Conservation (phyloP, 2,329 filamentous ascomycete species). For the Phoma sp. region DNA sequence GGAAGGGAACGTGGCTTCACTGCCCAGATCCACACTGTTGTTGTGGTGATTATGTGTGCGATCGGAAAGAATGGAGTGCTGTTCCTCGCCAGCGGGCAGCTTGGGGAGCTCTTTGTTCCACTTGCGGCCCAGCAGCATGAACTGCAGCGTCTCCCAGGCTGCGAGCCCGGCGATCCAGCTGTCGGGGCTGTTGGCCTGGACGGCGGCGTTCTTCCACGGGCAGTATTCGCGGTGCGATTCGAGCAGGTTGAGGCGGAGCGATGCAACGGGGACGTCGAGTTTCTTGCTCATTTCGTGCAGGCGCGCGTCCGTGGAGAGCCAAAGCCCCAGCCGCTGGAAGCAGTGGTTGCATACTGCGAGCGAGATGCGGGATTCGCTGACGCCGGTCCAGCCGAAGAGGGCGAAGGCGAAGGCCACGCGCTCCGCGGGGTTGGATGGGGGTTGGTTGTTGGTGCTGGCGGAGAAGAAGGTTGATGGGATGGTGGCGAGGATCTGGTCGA, state of each 20-base stretch:
- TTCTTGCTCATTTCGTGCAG: slow-evolving; percentile 44
- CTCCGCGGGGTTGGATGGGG: slow-evolving; percentile 26
- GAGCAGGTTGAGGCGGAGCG: slow-evolving; percentile 44
- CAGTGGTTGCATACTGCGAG: slow-evolving; percentile 84
- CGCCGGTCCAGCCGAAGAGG: slow-evolving; percentile 58
- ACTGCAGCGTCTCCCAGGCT: slow-evolving; percentile 45
- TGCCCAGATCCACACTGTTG: slow-evolving; percentile 31
- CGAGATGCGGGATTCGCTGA: slow-evolving; percentile 67
- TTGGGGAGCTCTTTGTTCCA: slow-evolving; percentile 5
- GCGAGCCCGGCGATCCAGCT: slow-evolving; percentile 41
- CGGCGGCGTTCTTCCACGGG: slow-evolving; percentile 47
- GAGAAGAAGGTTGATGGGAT: slow-evolving; percentile 34
- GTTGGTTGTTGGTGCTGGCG: slow-evolving; percentile 6
- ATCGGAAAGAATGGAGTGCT: background rate
- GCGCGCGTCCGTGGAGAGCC: slow-evolving; percentile 71
- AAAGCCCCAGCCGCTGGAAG: slow-evolving; percentile 85
- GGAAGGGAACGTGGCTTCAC: slow-evolving; percentile 24
- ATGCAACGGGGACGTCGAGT: slow-evolving; percentile 36
- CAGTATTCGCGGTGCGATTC: slow-evolving; percentile 50
- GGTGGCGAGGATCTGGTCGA: slow-evolving; percentile 34
- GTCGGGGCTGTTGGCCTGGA: slow-evolving; percentile 41
- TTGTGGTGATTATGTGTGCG: slow-evolving; percentile 4
- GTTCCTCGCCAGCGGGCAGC: background rate
- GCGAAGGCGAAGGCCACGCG: slow-evolving; percentile 44
- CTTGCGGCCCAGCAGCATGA: slow-evolving; percentile 30